Evolutionary conservation across 2,329 filamentous ascomycete species (phyloP).

Genomic region (Colletotrichum sp.): DNA sequence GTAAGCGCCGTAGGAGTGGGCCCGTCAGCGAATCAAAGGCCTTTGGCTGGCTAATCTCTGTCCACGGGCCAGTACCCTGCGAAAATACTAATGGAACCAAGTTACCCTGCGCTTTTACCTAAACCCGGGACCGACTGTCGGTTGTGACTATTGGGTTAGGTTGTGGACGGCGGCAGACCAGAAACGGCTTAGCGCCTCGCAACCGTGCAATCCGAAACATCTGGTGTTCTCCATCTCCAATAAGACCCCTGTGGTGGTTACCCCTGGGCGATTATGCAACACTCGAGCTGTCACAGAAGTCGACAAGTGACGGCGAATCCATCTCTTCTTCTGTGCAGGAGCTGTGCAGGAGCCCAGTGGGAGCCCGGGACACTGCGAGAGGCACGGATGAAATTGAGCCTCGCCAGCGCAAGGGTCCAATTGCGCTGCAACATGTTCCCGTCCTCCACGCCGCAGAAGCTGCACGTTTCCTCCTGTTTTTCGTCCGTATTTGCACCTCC

Average conservation of each 20-base stretch:
- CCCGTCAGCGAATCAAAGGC: not conserved
- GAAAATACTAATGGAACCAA: not conserved
- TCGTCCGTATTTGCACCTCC: not conserved
- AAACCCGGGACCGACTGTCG: not conserved
- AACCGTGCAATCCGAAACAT: conserved; percentile 8
- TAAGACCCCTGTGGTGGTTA: not conserved
- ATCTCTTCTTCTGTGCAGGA: not conserved
- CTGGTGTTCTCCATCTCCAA: not conserved
- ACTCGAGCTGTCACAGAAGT: conserved; percentile 17
- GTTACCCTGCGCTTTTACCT: not conserved
- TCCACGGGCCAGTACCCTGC: not conserved
- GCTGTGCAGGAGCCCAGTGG: not conserved
- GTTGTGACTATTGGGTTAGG: not conserved
- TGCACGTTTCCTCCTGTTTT: conserved; percentile 3
- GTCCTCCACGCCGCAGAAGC: not conserved
- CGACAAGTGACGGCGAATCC: conserved; percentile 1
- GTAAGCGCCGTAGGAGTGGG: not conserved
- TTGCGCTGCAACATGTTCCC: not conserved
- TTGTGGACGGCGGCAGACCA: not conserved
- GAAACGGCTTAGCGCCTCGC: not conserved
- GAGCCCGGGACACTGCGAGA: not conserved
- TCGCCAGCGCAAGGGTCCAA: conserved; percentile 4
- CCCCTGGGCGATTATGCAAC: conserved; percentile 8
- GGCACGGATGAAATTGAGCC: not conserved
- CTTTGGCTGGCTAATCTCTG: not conserved